Evolutionary conservation across 192 early-diverging fungal genomes (phyloP), one percentile per base, ranked within the genome.

Genomic region (Coemansia sp.): DNA sequence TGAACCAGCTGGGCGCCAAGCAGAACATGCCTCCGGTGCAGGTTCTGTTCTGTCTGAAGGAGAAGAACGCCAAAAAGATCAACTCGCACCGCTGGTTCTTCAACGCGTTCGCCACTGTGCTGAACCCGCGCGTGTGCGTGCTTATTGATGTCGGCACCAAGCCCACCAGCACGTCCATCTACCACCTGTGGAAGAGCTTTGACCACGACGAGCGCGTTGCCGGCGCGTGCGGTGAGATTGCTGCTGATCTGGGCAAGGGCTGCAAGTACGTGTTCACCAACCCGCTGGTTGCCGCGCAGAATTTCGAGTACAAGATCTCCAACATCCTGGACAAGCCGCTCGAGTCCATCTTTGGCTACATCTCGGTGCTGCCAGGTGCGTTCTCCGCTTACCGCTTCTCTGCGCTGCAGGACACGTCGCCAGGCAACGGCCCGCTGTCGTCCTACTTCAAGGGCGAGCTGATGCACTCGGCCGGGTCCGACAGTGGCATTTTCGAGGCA

Each of bases 241-340:
- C 89, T 61, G 91, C 92, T 6, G 90, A 93, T 60, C 75, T 93
- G 50, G 95, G 94, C 64, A 86, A 85, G 36, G 89, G 83, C 33
- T 89, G 86, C 66, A 67, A 63, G 50, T 88, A 89, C 48, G 78
- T 93, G 25, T 62, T 80, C 29, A 59, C 91, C 42, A 96, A 96
- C 64, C 94, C 94, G 20, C 75, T 97, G 42, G 93, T 97, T 0
- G 96, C 96, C 3, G 89, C 92, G 5, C 96, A 97, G 80, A 97
- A 97, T 71, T 97, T 97, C 84, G 96, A 97, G 85, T 97, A 97
- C 88, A 97, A 97, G 70, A 97, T 97, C 86, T 93, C 91, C 49
- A 97, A 97, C 73, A 97, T 97, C 54, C 87, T 97, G 18, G 96
- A 97, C 84, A 97, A 97, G 83, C 94, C 96, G 6, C 84, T 97